A percentile compares a stretch with the other conserved stretches of the same genome.
phyloP scores from a whole-genome alignment of 345 rosid genomes.

The Capsella bursapastoris region DNA sequence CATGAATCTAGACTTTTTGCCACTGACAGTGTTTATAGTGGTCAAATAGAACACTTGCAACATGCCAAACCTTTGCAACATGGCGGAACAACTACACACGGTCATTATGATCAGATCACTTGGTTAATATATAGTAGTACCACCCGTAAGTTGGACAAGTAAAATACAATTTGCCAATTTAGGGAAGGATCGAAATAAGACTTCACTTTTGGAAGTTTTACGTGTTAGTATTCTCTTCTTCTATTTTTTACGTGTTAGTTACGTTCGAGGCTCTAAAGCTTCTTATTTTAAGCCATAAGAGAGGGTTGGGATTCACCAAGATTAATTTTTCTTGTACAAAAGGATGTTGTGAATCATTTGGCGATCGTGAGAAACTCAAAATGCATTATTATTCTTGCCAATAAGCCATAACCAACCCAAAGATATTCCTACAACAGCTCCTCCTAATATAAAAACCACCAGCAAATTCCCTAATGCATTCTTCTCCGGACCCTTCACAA shows the following conservation, averaged over 20 bases:
- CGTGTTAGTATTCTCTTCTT: background rate
- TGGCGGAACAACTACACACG: background rate
- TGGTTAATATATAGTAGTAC: too few species aligned
- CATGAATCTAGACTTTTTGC: too few species aligned
- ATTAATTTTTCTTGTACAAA: background rate
- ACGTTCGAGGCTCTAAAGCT: background rate
- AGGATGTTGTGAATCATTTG: background rate
- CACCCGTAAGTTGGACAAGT: background rate
- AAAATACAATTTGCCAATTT: background rate
- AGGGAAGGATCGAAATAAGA: slow-evolving; percentile 4
- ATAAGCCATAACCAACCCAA: slow-evolving; percentile 91
- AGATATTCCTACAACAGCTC: slow-evolving; percentile 59
- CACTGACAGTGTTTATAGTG: too few species aligned
- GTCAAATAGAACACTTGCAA: too few species aligned
- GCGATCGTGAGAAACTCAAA: slow-evolving; percentile 29
- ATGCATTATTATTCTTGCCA: slow-evolving; percentile 55
- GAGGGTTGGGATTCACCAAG: background rate
- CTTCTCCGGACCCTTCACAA: slow-evolving; percentile 83
- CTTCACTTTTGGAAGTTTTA: background rate
- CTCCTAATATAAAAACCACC: slow-evolving; percentile 51
- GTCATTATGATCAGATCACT: background rate
- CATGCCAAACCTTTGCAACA: too few species aligned
- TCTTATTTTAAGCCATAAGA: background rate
- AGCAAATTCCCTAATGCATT: slow-evolving; percentile 89
- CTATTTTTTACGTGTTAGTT: background rate